Percentiles rank a stretch among this genome's conserved stretches.
These are phyloP conservation scores for Zygoascus tannicola DNA, from an alignment of 805 yeast species.

Conservation along the genomic window DNA sequence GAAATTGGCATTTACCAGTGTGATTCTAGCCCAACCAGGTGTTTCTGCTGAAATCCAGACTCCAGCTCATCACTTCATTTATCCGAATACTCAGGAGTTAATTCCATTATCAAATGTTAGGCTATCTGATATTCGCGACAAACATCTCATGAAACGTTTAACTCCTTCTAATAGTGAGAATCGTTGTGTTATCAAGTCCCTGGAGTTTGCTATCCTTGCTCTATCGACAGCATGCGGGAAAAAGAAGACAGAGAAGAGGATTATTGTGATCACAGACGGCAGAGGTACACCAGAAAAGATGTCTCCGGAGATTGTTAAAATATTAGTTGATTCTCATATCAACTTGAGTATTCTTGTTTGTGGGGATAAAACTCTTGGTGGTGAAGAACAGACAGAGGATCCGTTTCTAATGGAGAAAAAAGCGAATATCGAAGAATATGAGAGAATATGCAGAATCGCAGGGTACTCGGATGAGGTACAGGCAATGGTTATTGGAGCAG, in stretches of 20 bases:
- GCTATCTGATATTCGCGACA: not conserved
- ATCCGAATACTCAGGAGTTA: slow-evolving; percentile 18
- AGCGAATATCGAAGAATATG: not conserved
- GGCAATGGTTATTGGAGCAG: not conserved
- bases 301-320: slow-evolving; percentile 4
- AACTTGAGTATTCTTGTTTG: slow-evolving; percentile 13
- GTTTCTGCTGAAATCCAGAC: slow-evolving; percentile 15
- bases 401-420: not conserved
- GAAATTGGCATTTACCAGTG: not conserved
- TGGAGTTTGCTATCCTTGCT: slow-evolving; percentile 31
- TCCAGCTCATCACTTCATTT: slow-evolving; percentile 17
- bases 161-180: slow-evolving; percentile 4
- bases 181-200: slow-evolving; percentile 12
- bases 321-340: slow-evolving; percentile 10
- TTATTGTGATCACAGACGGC: slow-evolving; percentile 31
- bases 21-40: slow-evolving; percentile 15
- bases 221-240: slow-evolving; percentile 21
- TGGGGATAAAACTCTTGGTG: slow-evolving; percentile 1
- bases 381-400: not conserved
- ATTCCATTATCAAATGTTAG: not conserved
- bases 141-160: not conserved
- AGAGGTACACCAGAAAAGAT: slow-evolving; percentile 7
- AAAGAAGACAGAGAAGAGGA: slow-evolving; percentile 30
- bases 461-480: not conserved
- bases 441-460: not conserved